phyloP scores from a whole-genome alignment of 257 asterid genomes.

The Fraxinus anomala region DNA sequence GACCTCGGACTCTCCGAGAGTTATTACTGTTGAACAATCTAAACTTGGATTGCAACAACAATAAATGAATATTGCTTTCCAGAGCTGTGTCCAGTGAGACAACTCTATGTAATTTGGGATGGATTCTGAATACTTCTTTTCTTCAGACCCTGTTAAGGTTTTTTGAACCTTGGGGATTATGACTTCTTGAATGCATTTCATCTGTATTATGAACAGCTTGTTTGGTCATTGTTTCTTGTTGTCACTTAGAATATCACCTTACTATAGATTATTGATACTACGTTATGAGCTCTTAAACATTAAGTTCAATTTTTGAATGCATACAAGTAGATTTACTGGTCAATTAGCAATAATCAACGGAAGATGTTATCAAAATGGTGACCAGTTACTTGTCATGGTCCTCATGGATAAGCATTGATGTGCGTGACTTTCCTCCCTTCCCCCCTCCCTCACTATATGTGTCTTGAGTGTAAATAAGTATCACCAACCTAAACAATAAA shows the following conservation, averaged over 20 bases:
- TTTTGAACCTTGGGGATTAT: neutral
- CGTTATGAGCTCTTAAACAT: neutral
- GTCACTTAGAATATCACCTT: neutral
- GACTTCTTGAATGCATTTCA: neutral
- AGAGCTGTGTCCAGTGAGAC: neutral
- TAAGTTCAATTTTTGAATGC: neutral
- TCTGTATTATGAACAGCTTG: conserved; percentile 1
- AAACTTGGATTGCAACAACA: too few species aligned
- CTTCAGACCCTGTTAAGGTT: neutral
- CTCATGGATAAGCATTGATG: neutral
- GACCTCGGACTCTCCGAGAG: too few species aligned
- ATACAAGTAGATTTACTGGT: neutral
- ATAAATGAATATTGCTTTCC: neutral
- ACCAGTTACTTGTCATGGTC: neutral
- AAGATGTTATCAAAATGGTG: neutral
- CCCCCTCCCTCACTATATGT: neutral
- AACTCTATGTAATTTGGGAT: neutral
- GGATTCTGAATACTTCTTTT: neutral
- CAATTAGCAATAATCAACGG: neutral
- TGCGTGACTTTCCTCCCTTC: neutral
- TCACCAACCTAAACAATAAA: neutral
- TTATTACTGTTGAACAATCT: too few species aligned
- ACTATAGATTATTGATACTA: neutral
- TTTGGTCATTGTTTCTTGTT: neutral
- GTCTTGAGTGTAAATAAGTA: neutral